These are phyloP conservation scores for Globomyces pollinis-pini DNA, from an alignment of 192 early-diverging fungal genomes.

Conservation along the genomic window DNA sequence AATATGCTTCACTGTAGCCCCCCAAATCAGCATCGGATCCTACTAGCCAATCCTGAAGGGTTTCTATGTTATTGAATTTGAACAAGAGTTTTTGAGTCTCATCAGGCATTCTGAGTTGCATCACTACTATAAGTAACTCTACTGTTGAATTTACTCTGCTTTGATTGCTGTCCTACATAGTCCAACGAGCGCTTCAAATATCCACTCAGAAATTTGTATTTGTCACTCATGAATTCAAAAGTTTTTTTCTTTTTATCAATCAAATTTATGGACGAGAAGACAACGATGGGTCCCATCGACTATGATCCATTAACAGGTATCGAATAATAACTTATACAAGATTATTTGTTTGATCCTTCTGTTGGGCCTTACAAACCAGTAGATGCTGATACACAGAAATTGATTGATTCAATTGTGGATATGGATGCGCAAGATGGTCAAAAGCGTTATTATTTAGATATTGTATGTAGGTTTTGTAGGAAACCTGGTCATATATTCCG, in stretches of 20 bases:
- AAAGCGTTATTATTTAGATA: too few species aligned
- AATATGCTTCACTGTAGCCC: constrained; percentile 67
- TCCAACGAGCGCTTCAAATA: constrained; percentile 28
- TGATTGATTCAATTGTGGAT: too few species aligned
- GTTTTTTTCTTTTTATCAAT: constrained; percentile 1
- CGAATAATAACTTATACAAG: too few species aligned
- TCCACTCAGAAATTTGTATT: constrained; percentile 16
- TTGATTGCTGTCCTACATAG: constrained; percentile 17
- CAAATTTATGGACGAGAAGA: background rate
- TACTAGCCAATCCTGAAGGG: constrained; percentile 67
- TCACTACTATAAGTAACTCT: constrained; percentile 3
- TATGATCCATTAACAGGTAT: too few species aligned
- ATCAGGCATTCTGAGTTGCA: constrained; percentile 16
- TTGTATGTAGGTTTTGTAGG: constrained; percentile 5
- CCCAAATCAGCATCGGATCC: constrained; percentile 92
- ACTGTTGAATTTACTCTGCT: background rate
- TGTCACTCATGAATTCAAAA: too few species aligned
- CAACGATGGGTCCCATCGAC: too few species aligned
- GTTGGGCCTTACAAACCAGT: too few species aligned
- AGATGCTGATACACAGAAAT: background rate
- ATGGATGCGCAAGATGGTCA: too few species aligned
- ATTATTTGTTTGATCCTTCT: background rate
- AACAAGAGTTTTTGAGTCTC: constrained; percentile 70
- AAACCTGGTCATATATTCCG: constrained; percentile 5
- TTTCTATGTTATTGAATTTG: constrained; percentile 50